phyloP scores from a whole-genome alignment of 108 stramenopile genomes.

The Chaetoceros tenuissimus region DNA sequence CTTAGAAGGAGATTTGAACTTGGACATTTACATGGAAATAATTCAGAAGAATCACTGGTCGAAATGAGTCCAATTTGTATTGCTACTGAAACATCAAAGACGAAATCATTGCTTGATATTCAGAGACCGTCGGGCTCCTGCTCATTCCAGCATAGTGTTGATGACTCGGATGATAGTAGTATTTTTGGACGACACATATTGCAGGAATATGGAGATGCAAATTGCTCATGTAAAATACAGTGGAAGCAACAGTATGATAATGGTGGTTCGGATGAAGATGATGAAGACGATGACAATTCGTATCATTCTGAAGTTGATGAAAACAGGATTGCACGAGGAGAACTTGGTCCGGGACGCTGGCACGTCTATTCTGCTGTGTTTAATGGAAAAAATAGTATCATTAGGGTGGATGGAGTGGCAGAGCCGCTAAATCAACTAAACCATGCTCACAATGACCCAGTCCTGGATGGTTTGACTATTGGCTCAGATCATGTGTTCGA shows the following conservation, averaged over 20 bases:
- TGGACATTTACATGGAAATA: slow-evolving; percentile 49
- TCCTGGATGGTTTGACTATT: slow-evolving; percentile 71
- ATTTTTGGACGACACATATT: slow-evolving; percentile 5
- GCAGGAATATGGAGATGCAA: not conserved
- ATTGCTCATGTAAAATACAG: slow-evolving; percentile 9
- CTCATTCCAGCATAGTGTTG: not conserved
- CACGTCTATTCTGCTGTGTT: slow-evolving; percentile 69
- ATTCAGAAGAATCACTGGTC: slow-evolving; percentile 21
- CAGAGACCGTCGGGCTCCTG: not conserved
- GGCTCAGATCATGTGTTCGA: slow-evolving; percentile 79
- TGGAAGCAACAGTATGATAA: slow-evolving; percentile 1
- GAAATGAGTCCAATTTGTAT: slow-evolving; percentile 62
- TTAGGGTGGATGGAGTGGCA: slow-evolving; percentile 56
- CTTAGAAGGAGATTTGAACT: slow-evolving; percentile 54
- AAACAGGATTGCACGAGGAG: slow-evolving; percentile 37
- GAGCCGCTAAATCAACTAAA: slow-evolving; percentile 30
- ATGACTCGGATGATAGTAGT: slow-evolving; percentile 16
- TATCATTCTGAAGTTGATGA: slow-evolving; percentile 2
- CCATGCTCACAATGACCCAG: slow-evolving; percentile 10
- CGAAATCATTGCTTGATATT: not conserved
- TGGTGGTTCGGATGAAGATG: slow-evolving; percentile 2
- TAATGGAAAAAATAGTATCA: slow-evolving; percentile 44
- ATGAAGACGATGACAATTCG: slow-evolving; percentile 16
- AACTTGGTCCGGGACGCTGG: slow-evolving; percentile 64
- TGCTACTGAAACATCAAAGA: slow-evolving; percentile 20